Base-by-base conservation (phyloP, 1,284 basidiomycete genomes). In the Apiotrichum sp. region DNA sequence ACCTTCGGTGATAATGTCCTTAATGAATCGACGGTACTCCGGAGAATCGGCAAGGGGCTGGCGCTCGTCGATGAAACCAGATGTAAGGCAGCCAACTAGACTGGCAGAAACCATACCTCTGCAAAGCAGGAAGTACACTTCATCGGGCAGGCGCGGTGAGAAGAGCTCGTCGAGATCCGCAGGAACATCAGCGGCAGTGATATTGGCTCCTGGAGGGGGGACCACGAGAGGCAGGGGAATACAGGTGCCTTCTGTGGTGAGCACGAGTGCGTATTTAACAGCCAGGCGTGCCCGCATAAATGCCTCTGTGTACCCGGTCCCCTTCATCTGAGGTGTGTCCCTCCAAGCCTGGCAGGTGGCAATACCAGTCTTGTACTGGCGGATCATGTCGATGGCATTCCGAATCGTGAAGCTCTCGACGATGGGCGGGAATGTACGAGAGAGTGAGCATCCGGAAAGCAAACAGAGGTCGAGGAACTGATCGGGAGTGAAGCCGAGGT, bases 381-480 rank as follows among this genome's bases (percentile, higher is more conserved):
- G 87, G 71, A 96, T 84, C 80, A 93, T 86, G 71, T 95, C 91
- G 52, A 93, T 85, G 22, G 87, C 87, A 16, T 85, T 83, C 67
- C 89, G 90, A 59, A 93, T 78, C 0, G 84, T 83, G 69, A 88
- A 86, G 59, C 69, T 70, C 62, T 87, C 86, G 74, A 87, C 56
- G 81, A 81, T 57, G 81, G 87, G 89, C 39, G 88, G 93, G 82
- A 95, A 95, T 10, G 93, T 85, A 2, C 85, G 84, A 6, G 86
- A 86, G 65, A 90, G 82, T 40, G 93, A 89, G 64, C 87, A 95
- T 32, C 96, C 96, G 40, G 93, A 85, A 40, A 99, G 82, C 63
- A 99, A 87, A 22, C 86, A 87, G 61, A 93, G 82, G 73, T 99
- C 95, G 62, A 98, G 84, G 78, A 98, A 96, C 72, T 97, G 93